Evolutionary conservation across 345 rosid species (phyloP).

Genomic region (Eutrema yunnanense): DNA sequence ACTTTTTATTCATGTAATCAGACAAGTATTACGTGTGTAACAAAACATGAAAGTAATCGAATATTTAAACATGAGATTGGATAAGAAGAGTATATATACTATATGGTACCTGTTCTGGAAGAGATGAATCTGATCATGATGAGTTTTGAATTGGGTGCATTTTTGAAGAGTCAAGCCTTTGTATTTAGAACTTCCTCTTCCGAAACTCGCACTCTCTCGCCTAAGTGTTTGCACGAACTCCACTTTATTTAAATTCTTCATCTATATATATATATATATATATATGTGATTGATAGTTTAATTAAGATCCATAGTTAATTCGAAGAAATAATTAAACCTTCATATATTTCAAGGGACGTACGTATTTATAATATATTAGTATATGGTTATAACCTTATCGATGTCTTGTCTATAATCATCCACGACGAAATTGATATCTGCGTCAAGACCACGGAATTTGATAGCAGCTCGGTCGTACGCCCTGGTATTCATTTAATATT

Average conservation of each 20-base stretch:
- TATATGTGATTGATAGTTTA: background rate
- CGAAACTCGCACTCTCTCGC: constrained; percentile 91
- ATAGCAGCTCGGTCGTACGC: constrained; percentile 98
- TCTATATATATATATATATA: constrained; percentile 47
- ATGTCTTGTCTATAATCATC: constrained; percentile 80
- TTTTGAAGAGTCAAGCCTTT: constrained; percentile 79
- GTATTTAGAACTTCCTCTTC: constrained; percentile 90
- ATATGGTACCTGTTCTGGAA: constrained; percentile 24
- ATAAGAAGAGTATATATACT: background rate
- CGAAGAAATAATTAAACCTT: background rate
- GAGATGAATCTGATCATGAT: constrained; percentile 26
- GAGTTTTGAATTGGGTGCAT: constrained; percentile 36
- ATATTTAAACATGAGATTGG: background rate
- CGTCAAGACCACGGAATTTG: constrained; percentile 87
- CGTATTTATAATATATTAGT: background rate
- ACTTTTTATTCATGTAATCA: too few relatives aligned
- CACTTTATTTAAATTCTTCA: constrained; percentile 73
- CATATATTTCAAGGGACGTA: background rate
- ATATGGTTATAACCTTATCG: constrained; percentile 47
- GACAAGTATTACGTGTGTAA: background rate
- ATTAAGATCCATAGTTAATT: background rate
- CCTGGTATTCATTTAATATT: constrained; percentile 34
- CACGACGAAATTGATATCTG: constrained; percentile 82
- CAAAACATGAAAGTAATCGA: background rate
- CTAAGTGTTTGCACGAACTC: constrained; percentile 93